Base-by-base conservation (phyloP, 306 rosid genomes). In the Abrus precatorius region DNA sequence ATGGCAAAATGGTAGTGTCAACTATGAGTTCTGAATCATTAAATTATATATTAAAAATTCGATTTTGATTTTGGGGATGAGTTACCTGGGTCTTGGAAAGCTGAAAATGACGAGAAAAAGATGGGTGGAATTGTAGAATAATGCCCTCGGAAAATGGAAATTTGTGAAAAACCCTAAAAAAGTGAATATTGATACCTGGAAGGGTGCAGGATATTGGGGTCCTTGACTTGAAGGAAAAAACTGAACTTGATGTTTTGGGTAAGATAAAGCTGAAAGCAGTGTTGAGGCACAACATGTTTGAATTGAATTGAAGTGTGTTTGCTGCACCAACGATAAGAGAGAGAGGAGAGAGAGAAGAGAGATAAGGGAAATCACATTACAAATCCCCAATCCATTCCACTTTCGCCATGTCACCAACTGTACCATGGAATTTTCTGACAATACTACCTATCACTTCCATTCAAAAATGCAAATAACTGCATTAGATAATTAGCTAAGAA, bases 151-250 rank as follows among this genome's bases (percentile, higher is more conserved):
- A 36, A 36, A 4, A 20, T 20, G 20, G 20, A 20, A 20, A 20
- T 20, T 20, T 20, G 20, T 20, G 20, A 8, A 67, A 70, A 80
- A 72, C 74, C 84, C 84, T 72, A 80, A 80, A 1, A 1, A 79
- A 79, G 73, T 32, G 49, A 34, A 62, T 2, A 44, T 7, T 59
- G 45, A 61, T 76, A 94, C 98, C 98, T 88, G 86, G 86, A 2
- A 92, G 85, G 55, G 97, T 30, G 78, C 94, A 94, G 62, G 71
- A 83, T 77, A 94, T 57, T 9, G 77, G 84, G 75, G 90, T 50
- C 59, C 73, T 84, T 53, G 85, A 66, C 65, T 79, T 75, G 66
- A 80, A 63, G 44, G 90, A 63, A 67, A 75, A 69, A 71, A 83
- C 27, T 69, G 64, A 86, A 45, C 74, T 43, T 40, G 88, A 80